Evolutionary conservation across 1,139 yeast species (phyloP).

Genomic region (Kazachstania sp.): DNA sequence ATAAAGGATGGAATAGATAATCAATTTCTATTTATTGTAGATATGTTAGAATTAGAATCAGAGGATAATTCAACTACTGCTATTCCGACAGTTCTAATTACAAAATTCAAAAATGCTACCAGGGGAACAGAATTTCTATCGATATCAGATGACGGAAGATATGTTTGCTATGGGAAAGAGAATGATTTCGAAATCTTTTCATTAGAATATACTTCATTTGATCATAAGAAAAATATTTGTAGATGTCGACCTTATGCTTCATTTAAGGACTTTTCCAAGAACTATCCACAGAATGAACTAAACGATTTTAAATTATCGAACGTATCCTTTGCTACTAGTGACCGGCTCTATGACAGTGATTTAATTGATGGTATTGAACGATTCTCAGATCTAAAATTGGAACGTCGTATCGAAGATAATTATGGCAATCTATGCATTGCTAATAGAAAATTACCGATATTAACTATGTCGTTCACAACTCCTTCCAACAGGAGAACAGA

Average conservation of each 20-base stretch:
- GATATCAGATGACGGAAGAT: conserved; percentile 14
- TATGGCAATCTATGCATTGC: background rate
- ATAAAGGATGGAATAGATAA: background rate
- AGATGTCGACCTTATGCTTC: conserved; percentile 1
- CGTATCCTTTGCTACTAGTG: background rate
- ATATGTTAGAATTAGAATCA: background rate
- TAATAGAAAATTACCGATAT: background rate
- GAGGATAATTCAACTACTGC: background rate
- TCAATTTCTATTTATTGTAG: conserved; percentile 2
- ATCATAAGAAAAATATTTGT: background rate
- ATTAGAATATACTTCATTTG: background rate
- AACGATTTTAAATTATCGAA: background rate
- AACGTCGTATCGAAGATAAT: background rate
- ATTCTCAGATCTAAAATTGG: background rate
- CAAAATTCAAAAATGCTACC: conserved; percentile 18
- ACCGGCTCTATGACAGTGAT: background rate
- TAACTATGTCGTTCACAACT: background rate
- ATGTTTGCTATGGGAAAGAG: conserved; percentile 19
- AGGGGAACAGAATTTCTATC: conserved; percentile 16
- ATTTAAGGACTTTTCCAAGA: background rate
- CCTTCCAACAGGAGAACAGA: background rate
- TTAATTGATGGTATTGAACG: background rate
- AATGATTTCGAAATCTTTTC: conserved; percentile 21
- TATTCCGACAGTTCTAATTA: conserved; percentile 2
- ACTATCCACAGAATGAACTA: background rate